Conservation (phyloP, 805 yeast genomes). For the Lachancea dasiensis region DNA sequence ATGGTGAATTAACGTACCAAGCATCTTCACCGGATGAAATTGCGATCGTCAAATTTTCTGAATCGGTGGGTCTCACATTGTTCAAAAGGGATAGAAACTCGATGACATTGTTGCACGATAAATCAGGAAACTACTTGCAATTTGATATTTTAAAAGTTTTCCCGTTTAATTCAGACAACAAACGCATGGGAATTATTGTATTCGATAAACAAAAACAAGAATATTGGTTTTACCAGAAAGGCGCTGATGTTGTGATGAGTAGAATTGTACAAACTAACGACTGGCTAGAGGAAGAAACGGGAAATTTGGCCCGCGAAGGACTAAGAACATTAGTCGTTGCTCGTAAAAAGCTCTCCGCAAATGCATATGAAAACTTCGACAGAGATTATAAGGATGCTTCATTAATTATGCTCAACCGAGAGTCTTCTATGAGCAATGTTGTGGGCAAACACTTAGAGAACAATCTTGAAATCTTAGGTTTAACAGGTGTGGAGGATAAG, state of each 20-base stretch:
- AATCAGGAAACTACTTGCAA: conserved; percentile 43
- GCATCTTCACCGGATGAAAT: conserved; percentile 99
- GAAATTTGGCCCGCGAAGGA: conserved; percentile 98
- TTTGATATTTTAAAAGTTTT: conserved; percentile 76
- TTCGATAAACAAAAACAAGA: conserved; percentile 58
- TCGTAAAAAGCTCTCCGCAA: conserved; percentile 58
- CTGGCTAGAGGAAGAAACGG: conserved; percentile 97
- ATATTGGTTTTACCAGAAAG: conserved; percentile 82
- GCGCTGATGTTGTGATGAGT: conserved; percentile 94
- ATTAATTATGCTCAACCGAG: conserved; percentile 74
- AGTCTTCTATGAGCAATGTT: conserved; percentile 60
- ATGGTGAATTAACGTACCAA: conserved; percentile 73
- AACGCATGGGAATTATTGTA: conserved; percentile 91
- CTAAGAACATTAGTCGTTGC: conserved; percentile 91
- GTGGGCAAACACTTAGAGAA: conserved; percentile 67
- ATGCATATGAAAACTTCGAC: conserved; percentile 56
- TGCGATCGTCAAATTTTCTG: conserved; percentile 92
- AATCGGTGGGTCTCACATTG: conserved; percentile 74
- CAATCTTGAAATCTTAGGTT: conserved; percentile 78
- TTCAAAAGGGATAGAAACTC: conserved; percentile 76
- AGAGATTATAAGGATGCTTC: conserved; percentile 66
- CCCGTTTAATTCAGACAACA: conserved; percentile 93
- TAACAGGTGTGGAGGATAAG: conserved; percentile 97
- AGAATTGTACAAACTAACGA: conserved; percentile 78
- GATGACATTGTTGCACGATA: conserved; percentile 59